Evolutionary conservation across 2,329 filamentous ascomycete species (phyloP).

Genomic region (Colletotrichum phormii): DNA sequence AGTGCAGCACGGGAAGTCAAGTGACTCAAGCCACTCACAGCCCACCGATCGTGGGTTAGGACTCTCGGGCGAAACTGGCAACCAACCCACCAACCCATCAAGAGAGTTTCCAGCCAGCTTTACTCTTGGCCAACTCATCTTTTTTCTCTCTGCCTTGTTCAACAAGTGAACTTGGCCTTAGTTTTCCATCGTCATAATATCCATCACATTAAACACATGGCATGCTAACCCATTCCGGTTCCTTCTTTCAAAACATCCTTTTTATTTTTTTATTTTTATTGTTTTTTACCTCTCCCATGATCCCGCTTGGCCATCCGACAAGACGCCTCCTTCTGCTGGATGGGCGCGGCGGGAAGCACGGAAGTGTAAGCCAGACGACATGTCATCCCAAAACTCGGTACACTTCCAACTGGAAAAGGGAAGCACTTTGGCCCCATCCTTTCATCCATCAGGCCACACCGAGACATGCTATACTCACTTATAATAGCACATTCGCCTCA

Average conservation of each 20-base stretch:
- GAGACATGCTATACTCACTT: background rate
- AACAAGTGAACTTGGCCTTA: background rate
- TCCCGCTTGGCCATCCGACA: background rate
- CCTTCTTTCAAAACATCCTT: background rate
- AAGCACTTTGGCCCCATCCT: background rate
- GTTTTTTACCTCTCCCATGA: background rate
- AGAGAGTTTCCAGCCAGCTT: background rate
- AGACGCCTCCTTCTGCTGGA: background rate
- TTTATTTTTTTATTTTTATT: too few species aligned
- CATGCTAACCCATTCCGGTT: background rate
- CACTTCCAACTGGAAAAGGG: background rate
- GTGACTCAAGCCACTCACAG: slow-evolving; percentile 18
- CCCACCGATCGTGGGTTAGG: slow-evolving; percentile 31
- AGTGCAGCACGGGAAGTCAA: background rate
- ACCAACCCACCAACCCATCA: background rate
- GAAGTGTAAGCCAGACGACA: slow-evolving; percentile 2
- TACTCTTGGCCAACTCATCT: background rate
- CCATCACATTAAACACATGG: background rate
- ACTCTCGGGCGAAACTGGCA: slow-evolving; percentile 31
- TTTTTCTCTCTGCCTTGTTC: too few species aligned
- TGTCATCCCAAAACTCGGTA: slow-evolving; percentile 24
- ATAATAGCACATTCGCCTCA: background rate
- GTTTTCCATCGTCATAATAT: background rate
- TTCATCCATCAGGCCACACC: background rate
- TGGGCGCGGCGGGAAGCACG: background rate